Evolutionary conservation across 2,329 filamentous ascomycete genomes (phyloP), one percentile per base, ranked within the genome.

Genomic region (Lasiodiplodia gonubiensis): DNA sequence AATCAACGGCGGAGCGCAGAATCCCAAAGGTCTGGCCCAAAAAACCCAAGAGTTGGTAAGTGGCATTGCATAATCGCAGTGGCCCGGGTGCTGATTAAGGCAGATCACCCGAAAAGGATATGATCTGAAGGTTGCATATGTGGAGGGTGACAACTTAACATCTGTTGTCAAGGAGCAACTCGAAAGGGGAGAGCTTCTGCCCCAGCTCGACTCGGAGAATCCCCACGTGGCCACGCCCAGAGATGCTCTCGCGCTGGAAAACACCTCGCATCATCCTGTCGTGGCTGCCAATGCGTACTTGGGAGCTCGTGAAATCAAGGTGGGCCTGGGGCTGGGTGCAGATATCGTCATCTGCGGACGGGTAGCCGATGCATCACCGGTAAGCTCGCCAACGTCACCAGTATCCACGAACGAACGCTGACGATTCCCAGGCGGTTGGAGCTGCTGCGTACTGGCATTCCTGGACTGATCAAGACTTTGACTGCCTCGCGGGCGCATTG

Each of bases 1-100:
- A 37, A 78, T 87, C 66, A 87, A 88, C 70, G 86, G 86, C 2
- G 86, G 87, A 0, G 84, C 82, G 2, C 79, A 85, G n/a, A 85
- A 88, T 68, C 86, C 86, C 0, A 79, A 80, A 68, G 84, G 30
- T 81, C 71, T 89, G n/a, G 84, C 86, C 2, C 71, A 82, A 60
- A 81, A 82, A 67, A 77, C 82, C 0, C 74, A 79, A 4, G 72
- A 78, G 21, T 8, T 54, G 52, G 52, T 54, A 54, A 2, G 16
- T 35, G 18, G n/a, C 6, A 23, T 33, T 21, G 27, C n/a, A 33
- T 33, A 10, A 35, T 16, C 52, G 10, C 7, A 18, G 11, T 54
- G 52, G n/a, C 11, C 27, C 30, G 18, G 27, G 30, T 35, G 52
- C 52, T 54, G 52, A 54, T 54, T 12, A 35, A 33, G 52, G 25